Conservation (phyloP, 1,139 yeast genomes). For the Saccharomyces pastorianus region DNA sequence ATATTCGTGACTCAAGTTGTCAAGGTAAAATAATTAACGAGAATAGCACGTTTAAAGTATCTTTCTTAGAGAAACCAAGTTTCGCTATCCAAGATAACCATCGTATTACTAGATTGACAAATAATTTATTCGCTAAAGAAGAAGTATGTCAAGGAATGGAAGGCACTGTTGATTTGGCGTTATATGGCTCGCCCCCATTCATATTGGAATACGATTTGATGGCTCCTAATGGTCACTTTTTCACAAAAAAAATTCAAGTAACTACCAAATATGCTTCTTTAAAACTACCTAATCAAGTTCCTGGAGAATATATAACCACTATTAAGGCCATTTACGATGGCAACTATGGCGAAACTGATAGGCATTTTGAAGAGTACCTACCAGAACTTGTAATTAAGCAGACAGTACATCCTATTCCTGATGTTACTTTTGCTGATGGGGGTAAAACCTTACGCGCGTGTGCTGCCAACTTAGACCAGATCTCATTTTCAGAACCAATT, state of each 20-base stretch:
- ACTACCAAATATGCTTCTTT: slow-evolving; percentile 45
- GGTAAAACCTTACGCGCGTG: slow-evolving; percentile 51
- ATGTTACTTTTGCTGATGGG: slow-evolving; percentile 41
- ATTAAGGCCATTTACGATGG: slow-evolving; percentile 62
- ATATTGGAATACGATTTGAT: slow-evolving; percentile 57
- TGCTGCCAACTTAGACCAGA: slow-evolving; percentile 40
- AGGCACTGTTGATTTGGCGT: slow-evolving; percentile 42
- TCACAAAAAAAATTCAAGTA: slow-evolving; percentile 38
- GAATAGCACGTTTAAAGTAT: slow-evolving; percentile 36
- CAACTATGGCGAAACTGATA: slow-evolving; percentile 45
- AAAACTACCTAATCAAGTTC: slow-evolving; percentile 33
- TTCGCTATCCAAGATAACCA: slow-evolving; percentile 34
- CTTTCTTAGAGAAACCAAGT: slow-evolving; percentile 52
- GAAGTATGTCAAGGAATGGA: slow-evolving; percentile 44
- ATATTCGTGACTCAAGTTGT: slow-evolving; percentile 61
- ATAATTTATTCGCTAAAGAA: slow-evolving; percentile 27
- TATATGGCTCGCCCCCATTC: slow-evolving; percentile 67
- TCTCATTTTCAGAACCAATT: slow-evolving; percentile 40
- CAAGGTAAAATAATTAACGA: slow-evolving; percentile 45
- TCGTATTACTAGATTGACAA: slow-evolving; percentile 20
- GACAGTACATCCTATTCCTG: slow-evolving; percentile 54
- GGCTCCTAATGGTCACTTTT: slow-evolving; percentile 46
- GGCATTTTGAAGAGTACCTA: slow-evolving; percentile 30
- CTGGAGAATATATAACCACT: slow-evolving; percentile 56
- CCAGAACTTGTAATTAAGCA: slow-evolving; percentile 46